Base-by-base conservation (phyloP, 768 basidiomycete genomes). In the Termitomyces heimii region DNA sequence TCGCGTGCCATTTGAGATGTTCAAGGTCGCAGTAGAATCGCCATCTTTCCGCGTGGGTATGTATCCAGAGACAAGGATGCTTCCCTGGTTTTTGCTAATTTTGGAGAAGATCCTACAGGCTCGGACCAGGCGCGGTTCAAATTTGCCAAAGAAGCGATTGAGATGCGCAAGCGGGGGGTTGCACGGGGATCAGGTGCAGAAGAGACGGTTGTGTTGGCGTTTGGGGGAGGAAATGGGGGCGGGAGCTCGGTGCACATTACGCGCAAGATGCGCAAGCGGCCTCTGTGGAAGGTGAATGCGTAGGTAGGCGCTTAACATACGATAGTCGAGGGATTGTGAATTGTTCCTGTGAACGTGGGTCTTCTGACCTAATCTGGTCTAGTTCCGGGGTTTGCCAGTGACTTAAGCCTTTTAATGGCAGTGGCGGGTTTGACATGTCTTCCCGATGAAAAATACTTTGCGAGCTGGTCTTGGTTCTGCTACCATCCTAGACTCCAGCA, bases 201-300 rank as follows among this genome's bases (percentile, higher is more conserved):
- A 70, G 92, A 94, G 73, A 91, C 89, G n/a, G 92, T 95, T 43
- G 92, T 96, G 53, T 77, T 95, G 63, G 92, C 91, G 37, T 93
- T 94, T 73, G 89, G 89, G 57, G 88, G 84, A 60, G 78, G 77
- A 63, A 85, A 77, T 62, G 77, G 77, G 71, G 85, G 78, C 51
- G 83, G 80, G 56, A 92, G 85, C 65, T 83, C 88, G 54, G 91
- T 95, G 63, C 90, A 93, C 70, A 80, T 96, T 67, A 93, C 92
- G 46, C 83, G 92, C 62, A 94, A 94, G 74, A 76, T 87, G 77
- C 88, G 87, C 73, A 89, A 86, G 66, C 89, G 84, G 51, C 89
- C 89, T 54, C 80, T 94, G 66, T 91, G 83, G 76, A 85, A 82
- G 66, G 91, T 92, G 45, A 92, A 84, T 70, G 87, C 89, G 45